Evolutionary conservation across 345 rosid species (phyloP).

Genomic region (Microcos paniculata): DNA sequence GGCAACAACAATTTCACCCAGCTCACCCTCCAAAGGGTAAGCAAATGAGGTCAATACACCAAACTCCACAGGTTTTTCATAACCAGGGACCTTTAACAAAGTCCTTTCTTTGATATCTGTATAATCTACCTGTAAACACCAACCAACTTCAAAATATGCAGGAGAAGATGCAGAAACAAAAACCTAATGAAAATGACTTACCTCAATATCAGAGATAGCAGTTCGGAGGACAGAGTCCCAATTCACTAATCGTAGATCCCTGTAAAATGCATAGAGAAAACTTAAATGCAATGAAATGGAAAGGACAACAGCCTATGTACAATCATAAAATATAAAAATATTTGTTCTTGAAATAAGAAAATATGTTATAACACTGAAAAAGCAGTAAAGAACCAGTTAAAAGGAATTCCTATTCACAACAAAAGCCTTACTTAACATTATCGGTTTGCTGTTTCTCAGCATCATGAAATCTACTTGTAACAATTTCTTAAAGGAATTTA

Average conservation of each 20-base stretch:
- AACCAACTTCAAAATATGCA: constrained; percentile 23
- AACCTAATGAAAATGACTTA: constrained; percentile 28
- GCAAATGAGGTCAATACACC: constrained; percentile 92
- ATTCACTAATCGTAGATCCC: constrained; percentile 81
- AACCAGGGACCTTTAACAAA: constrained; percentile 68
- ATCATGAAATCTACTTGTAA: background rate
- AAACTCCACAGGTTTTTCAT: constrained; percentile 84
- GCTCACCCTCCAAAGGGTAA: constrained; percentile 73
- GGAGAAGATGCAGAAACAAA: constrained; percentile 13
- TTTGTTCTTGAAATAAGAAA: background rate
- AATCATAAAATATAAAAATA: background rate
- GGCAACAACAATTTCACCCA: constrained; percentile 93
- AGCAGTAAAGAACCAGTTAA: background rate
- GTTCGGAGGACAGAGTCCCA: constrained; percentile 89
- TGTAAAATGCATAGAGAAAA: constrained; percentile 30
- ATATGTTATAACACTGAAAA: too few species aligned
- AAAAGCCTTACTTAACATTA: background rate
- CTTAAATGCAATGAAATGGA: too few species aligned
- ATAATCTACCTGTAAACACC: constrained; percentile 69
- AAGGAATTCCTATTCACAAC: background rate
- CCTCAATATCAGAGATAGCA: constrained; percentile 93
- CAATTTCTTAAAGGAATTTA: background rate
- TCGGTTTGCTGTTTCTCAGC: background rate
- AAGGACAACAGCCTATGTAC: background rate
- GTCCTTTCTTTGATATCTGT: constrained; percentile 73